These are phyloP conservation scores for Linaria vulgaris DNA, from an alignment of 257 asterid genomes.

Conservation along the genomic window DNA sequence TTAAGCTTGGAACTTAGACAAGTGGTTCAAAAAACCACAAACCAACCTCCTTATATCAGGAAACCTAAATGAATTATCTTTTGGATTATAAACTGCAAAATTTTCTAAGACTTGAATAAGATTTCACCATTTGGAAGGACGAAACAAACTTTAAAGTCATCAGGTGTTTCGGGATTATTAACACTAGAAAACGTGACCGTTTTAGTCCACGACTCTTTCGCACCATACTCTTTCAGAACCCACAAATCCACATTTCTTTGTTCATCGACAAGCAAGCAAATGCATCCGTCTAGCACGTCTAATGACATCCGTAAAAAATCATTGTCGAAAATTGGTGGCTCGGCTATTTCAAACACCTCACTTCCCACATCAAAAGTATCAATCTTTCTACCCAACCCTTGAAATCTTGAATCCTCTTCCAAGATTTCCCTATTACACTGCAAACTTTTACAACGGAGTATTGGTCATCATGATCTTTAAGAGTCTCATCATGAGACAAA, in stretches of 20 bases:
- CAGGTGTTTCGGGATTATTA: no score
- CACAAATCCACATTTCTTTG: not conserved
- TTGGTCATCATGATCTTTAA: not conserved
- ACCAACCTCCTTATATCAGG: not conserved
- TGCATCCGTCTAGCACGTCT: not conserved
- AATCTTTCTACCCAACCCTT: not conserved
- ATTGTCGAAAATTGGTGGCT: not conserved
- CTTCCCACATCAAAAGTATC: not conserved
- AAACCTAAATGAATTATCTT: not conserved
- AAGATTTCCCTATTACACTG: not conserved
- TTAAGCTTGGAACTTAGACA: not conserved
- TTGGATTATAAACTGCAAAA: not conserved
- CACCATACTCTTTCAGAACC: constrained; percentile 13
- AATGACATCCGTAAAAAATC: not conserved
- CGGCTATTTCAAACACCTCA: not conserved
- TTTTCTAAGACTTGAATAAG: not conserved
- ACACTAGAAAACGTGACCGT: not conserved
- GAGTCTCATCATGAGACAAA: not conserved
- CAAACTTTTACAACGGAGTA: not conserved
- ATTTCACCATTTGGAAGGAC: constrained; percentile 6
- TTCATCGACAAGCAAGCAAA: not conserved
- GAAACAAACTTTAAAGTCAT: no score
- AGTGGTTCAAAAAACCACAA: not conserved
- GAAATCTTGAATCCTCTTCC: not conserved
- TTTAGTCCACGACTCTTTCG: constrained; percentile 2